Evolutionary conservation across 2,329 filamentous ascomycete genomes (phyloP).

Genomic region (Zymoseptoria tritici): DNA sequence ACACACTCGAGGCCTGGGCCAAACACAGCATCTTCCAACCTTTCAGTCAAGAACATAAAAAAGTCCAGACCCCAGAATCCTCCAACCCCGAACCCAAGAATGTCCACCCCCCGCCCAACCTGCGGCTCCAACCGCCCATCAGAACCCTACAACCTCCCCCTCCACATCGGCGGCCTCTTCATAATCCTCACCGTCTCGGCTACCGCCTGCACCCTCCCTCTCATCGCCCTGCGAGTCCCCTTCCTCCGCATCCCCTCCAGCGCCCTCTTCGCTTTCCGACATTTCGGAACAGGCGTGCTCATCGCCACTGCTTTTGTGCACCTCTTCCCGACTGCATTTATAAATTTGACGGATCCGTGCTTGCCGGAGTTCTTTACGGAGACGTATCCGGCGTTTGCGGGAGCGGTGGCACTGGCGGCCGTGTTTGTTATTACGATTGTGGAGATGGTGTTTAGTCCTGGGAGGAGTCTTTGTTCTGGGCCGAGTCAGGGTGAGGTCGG

Average conservation of each 20-base stretch:
- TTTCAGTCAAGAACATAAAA: neutral
- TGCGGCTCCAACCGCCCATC: slow-evolving; percentile 43
- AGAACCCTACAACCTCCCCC: slow-evolving; percentile 43
- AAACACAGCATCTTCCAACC: too few species aligned
- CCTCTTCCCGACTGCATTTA: slow-evolving; percentile 53
- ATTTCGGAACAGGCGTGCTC: slow-evolving; percentile 49
- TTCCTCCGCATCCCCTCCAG: slow-evolving; percentile 49
- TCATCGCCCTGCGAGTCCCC: slow-evolving; percentile 53
- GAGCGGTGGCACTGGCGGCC: slow-evolving; percentile 63
- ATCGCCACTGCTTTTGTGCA: slow-evolving; percentile 50
- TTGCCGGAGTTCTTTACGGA: slow-evolving; percentile 70
- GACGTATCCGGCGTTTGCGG: slow-evolving; percentile 67
- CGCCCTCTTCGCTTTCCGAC: slow-evolving; percentile 50
- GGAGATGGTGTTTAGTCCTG: slow-evolving; percentile 47
- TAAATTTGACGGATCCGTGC: slow-evolving; percentile 52
- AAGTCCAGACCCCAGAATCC: neutral
- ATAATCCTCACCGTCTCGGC: slow-evolving; percentile 49
- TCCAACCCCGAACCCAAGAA: neutral
- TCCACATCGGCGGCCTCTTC: slow-evolving; percentile 49
- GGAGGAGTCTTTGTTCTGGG: slow-evolving; percentile 12
- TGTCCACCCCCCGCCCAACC: slow-evolving; percentile 19
- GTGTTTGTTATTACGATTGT: slow-evolving; percentile 28
- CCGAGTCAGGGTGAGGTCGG: neutral
- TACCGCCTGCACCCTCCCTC: slow-evolving; percentile 51
- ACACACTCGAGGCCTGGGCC: neutral